Evolutionary conservation across 108 stramenopile genomes (phyloP), one percentile per base, ranked within the genome.

Genomic region (Cyclotella baltica): DNA sequence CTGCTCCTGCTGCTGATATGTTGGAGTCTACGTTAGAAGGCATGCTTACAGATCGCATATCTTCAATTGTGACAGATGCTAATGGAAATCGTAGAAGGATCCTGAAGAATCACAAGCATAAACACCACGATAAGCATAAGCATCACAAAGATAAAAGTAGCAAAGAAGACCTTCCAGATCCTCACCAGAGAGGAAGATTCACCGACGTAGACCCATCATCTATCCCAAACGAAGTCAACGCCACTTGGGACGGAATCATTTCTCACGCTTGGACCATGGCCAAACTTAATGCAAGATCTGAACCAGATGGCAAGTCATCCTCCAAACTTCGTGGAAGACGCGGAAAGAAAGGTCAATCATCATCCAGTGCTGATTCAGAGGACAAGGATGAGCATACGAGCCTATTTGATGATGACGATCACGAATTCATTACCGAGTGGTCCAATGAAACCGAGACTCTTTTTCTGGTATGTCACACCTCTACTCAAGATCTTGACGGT

Each of bases 181-280:
- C 31, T 27, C 38, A 38, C 27, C 63, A 43, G 22, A 38, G 63
- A 64, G 63, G 63, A 64, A 64, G 63, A 31, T 64, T 64, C 48
- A 19, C 67, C 30, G 67, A 67, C 29, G 28, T 11, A 16, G 48
- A 67, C 28, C 67, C 67, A 50, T 51, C 48, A 20, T 46, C 71
- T 33, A 62, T 72, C 27, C 62, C 73, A 27, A 31, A 19, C 15
- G 62, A 73, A 37, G 73, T 73, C 20, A 46, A 73, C 15, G 61
- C 1, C 11, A 59, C 73, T 53, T 73, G 73, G 73, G 73, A 73
- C 35, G 51, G 34, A 18, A 63, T 73, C 15, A 23, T 64, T 34
- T 50, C 73, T 31, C 73, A 73, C 64, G 73, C 73, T n/a, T 73
- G 73, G 73, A 23, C 51, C 13, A 73, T 73, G 73, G 34, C 62